These are phyloP conservation scores for Triticum monococcum DNA, from an alignment of 176 grass and related monocot genomes.

Conservation along the genomic window DNA sequence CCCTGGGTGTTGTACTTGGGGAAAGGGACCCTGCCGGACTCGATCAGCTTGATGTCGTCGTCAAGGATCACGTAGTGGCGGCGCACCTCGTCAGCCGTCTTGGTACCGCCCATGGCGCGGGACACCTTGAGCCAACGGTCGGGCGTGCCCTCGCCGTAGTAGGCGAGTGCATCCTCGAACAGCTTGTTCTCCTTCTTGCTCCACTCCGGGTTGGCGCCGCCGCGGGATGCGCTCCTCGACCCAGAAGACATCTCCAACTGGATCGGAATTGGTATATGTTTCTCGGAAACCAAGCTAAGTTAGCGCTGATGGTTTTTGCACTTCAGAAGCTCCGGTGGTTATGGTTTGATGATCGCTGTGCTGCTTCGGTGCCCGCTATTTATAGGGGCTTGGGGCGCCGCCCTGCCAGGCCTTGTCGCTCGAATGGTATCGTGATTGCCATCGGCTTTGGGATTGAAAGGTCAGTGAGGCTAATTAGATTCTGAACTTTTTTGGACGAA, in stretches of 20 bases:
- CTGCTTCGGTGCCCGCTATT: slow-evolving; percentile 35
- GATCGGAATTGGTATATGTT: background rate
- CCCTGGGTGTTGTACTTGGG: slow-evolving; percentile 65
- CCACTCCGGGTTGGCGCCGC: slow-evolving; percentile 39
- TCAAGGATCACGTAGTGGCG: slow-evolving; percentile 65
- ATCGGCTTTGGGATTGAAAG: slow-evolving; percentile 2
- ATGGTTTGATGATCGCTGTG: slow-evolving; percentile 16
- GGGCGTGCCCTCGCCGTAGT: slow-evolving; percentile 69
- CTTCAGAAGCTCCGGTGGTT: slow-evolving; percentile 16
- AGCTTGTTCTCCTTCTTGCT: slow-evolving; percentile 75
- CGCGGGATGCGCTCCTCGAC: slow-evolving; percentile 39
- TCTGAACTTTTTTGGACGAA: background rate
- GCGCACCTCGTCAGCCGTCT: slow-evolving; percentile 78
- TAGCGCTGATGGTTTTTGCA: background rate
- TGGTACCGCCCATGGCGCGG: slow-evolving; percentile 66
- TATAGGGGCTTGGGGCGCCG: slow-evolving; percentile 24
- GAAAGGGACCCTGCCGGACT: slow-evolving; percentile 52
- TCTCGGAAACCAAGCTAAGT: background rate
- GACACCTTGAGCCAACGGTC: slow-evolving; percentile 89
- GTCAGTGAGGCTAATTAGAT: background rate
- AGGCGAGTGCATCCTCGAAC: slow-evolving; percentile 82
- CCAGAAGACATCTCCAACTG: slow-evolving; percentile 39
- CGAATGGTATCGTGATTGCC: background rate
- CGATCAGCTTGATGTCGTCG: slow-evolving; percentile 56
- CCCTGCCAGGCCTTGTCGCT: background rate